A percentile compares a stretch with the other conserved stretches of the same genome.
phyloP scores from a whole-genome alignment of 495 filamentous ascomycete species.

The Parachaetomium inaequale region DNA sequence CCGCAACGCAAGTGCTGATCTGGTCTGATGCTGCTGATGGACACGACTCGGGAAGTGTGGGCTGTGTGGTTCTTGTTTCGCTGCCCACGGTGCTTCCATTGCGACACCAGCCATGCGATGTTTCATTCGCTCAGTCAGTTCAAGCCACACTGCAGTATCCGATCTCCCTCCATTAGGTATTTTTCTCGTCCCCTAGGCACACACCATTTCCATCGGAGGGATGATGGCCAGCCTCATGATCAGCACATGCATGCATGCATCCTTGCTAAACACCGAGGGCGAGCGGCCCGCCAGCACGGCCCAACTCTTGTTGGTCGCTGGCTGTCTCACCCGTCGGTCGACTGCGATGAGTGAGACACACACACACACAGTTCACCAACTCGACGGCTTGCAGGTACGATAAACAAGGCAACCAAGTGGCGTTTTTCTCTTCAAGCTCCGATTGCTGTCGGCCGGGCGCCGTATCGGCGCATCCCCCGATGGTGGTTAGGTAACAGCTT shows the following conservation, averaged over 20 bases:
- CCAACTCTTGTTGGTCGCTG: constrained; percentile 6
- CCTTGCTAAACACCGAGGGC: constrained; percentile 1
- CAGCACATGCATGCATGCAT: constrained; percentile 7
- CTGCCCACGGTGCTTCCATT: neutral
- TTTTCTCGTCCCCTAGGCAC: too few species aligned
- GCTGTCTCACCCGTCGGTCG: neutral
- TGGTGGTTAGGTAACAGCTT: too few species aligned
- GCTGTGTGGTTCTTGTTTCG: neutral
- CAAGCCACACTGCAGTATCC: constrained; percentile 1
- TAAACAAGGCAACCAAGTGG: too few species aligned
- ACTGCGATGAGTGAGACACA: neutral
- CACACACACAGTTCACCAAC: too few species aligned
- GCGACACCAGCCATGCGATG: neutral
- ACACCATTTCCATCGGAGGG: neutral
- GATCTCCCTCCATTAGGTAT: neutral
- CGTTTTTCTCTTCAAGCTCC: too few species aligned
- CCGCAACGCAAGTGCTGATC: neutral
- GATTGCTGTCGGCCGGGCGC: too few species aligned
- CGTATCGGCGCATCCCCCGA: too few species aligned
- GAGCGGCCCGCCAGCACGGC: constrained; percentile 10
- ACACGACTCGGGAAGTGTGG: neutral
- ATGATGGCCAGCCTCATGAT: neutral
- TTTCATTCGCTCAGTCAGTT: neutral
- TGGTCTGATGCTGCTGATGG: neutral
- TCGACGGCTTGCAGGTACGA: too few species aligned